Evolutionary conservation across 345 rosid species (phyloP), one percentile per base, ranked within the genome.

Genomic region (Euphorbia pulcherrima): DNA sequence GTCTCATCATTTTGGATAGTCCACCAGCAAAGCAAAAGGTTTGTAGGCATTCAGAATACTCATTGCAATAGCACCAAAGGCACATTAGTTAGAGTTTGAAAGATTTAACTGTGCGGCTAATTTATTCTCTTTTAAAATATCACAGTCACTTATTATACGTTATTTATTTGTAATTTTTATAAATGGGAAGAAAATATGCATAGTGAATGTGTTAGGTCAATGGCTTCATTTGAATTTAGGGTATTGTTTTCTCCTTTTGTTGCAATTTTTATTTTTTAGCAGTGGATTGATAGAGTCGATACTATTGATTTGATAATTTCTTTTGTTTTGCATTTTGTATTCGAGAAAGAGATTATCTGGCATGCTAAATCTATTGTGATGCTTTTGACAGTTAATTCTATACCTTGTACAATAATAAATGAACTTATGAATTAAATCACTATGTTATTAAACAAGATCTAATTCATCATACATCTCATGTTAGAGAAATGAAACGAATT

Each of bases 1-100:
- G 75, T 83, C 54, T 85, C 97, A 72, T 91, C 96, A 14, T 91
- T 94, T 75, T 94, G 99, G 99, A 89, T 94, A 82, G 71, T 88
- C 80, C 91, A 94, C 85, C 93, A 84, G 78, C 92, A 80, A 83
- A 91, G 86, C 82, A 91, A 83, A 86, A 94, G 99, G 99, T 94
- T 50, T 64, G 83, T 70, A 58, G 68, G 60, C 64, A 2, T 21
- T 59, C 12, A 18, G 12, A 48, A 29, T 27, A 33, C 26, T 27
- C 40, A 18, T 57, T 54, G 61, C 68, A 9, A 24, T 39, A 18
- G 54, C n/a, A 23, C n/a, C 5, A 41, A 13, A 41, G 46, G 7
- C 8, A 24, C 0, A 23, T 26, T 30, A 18, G 23, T 59, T 28
- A 20, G 21, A 16, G 11, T 9, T 60, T 30, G 11, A 20, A 20